These are phyloP conservation scores for Isabelozyma gotoi DNA, from an alignment of 805 yeast species.

Conservation along the genomic window DNA sequence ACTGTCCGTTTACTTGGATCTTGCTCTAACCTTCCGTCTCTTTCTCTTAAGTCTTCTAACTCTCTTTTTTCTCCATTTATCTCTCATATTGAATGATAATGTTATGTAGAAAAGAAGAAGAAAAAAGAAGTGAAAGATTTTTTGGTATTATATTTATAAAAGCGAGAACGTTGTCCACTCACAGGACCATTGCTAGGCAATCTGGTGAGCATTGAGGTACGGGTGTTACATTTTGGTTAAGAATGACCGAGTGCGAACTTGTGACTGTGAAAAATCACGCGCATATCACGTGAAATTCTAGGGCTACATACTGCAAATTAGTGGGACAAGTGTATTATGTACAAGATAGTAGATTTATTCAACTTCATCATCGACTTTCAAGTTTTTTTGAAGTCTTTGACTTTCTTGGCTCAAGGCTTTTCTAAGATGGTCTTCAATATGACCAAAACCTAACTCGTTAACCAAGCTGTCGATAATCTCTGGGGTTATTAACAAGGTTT, in stretches of 20 bases:
- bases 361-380: conserved; percentile 15
- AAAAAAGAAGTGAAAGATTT: conserved; percentile 8
- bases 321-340: neutral
- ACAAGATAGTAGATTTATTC: conserved; percentile 8
- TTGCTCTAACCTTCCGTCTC: conserved; percentile 99
- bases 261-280: neutral
- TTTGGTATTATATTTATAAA: conserved; percentile 4
- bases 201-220: neutral
- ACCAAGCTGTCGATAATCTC: conserved; percentile 47
- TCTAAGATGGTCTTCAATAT: conserved; percentile 41
- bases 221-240: neutral
- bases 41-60: conserved; percentile 99
- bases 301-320: conserved; percentile 1
- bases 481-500: conserved; percentile 44
- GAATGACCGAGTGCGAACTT: neutral
- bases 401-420: conserved; percentile 59
- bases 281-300: conserved; percentile 1
- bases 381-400: conserved; percentile 10
- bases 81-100: conserved; percentile 65
- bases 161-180: neutral
- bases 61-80: conserved; percentile 99
- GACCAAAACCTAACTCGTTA: conserved; percentile 44
- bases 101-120: conserved; percentile 19
- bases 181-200: conserved; percentile 4
- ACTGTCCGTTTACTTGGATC: conserved; percentile 87